A percentile compares a stretch with the other conserved stretches of the same genome.
Conservation (phyloP, 2,329 filamentous ascomycete genomes). For the Hypocreales sp. region DNA sequence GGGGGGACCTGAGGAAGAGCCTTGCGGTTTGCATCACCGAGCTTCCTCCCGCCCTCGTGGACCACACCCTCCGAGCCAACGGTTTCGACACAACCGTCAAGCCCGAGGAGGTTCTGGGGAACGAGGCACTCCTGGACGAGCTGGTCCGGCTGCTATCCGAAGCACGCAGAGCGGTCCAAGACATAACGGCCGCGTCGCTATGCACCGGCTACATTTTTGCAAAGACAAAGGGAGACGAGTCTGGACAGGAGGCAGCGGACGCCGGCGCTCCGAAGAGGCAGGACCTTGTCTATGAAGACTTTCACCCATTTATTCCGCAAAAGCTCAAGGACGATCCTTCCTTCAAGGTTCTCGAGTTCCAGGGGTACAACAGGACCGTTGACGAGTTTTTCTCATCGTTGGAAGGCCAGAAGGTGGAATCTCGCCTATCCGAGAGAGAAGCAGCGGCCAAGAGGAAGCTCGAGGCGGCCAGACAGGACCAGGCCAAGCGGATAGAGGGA, state of each 20-base stretch:
- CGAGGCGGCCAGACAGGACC: slow-evolving; percentile 69
- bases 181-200: slow-evolving; percentile 48
- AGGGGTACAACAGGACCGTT: slow-evolving; percentile 81
- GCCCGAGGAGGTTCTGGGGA: slow-evolving; percentile 53
- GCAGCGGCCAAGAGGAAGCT: slow-evolving; percentile 69
- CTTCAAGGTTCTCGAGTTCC: slow-evolving; percentile 57
- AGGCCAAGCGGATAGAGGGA: slow-evolving; percentile 70
- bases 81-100: slow-evolving; percentile 54
- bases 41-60: slow-evolving; percentile 72
- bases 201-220: slow-evolving; percentile 83
- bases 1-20: slow-evolving; percentile 63
- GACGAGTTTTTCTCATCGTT: slow-evolving; percentile 97
- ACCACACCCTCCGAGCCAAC: slow-evolving; percentile 62
- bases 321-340: slow-evolving; percentile 58
- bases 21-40: slow-evolving; percentile 77
- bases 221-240: slow-evolving; percentile 30
- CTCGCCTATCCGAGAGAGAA: slow-evolving; percentile 67
- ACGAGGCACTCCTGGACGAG: slow-evolving; percentile 46
- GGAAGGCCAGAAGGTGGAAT: slow-evolving; percentile 84
- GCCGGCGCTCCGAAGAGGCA: slow-evolving; percentile 21
- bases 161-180: slow-evolving; percentile 53
- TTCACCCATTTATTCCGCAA: slow-evolving; percentile 76
- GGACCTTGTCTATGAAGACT: slow-evolving; percentile 73
- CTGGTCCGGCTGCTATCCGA: slow-evolving; percentile 54
- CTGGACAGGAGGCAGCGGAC: slow-evolving; percentile 11